These are phyloP conservation scores for Colletotrichum cereale DNA, from an alignment of 2,329 filamentous ascomycete genomes.

Conservation along the genomic window DNA sequence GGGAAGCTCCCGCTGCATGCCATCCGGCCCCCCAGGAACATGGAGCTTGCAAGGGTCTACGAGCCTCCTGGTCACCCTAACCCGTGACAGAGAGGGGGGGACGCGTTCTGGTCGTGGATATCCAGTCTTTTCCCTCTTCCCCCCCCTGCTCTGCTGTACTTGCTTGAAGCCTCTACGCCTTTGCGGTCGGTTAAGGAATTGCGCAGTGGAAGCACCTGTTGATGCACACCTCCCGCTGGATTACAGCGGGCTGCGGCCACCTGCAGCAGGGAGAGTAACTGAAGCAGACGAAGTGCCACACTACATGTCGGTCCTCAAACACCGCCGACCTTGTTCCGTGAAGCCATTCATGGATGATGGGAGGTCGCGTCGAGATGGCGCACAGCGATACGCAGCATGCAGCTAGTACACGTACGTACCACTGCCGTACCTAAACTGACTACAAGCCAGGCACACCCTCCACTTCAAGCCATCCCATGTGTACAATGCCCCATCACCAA, in stretches of 20 bases:
- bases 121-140: background rate
- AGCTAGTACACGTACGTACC: background rate
- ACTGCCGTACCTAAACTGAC: background rate
- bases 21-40: conserved; percentile 17
- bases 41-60: conserved; percentile 24
- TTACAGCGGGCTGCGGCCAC: conserved; percentile 2
- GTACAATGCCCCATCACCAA: conserved; percentile 3
- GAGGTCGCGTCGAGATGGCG: conserved; percentile 25
- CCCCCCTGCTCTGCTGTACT: background rate
- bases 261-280: conserved; percentile 8
- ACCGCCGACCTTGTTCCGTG: background rate
- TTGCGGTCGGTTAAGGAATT: conserved; percentile 15
- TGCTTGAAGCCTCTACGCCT: background rate
- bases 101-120: conserved; percentile 21
- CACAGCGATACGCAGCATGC: conserved; percentile 8
- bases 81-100: background rate
- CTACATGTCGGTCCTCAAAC: background rate
- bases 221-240: conserved; percentile 4
- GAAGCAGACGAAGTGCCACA: conserved; percentile 9
- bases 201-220: conserved; percentile 13
- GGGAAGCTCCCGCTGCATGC: conserved; percentile 20
- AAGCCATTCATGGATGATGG: background rate
- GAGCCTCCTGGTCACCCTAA: conserved; percentile 21
- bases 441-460: conserved; percentile 24
- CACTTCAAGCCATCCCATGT: background rate